phyloP scores from a whole-genome alignment of 345 rosid genomes.

The Ceriops tagal region DNA sequence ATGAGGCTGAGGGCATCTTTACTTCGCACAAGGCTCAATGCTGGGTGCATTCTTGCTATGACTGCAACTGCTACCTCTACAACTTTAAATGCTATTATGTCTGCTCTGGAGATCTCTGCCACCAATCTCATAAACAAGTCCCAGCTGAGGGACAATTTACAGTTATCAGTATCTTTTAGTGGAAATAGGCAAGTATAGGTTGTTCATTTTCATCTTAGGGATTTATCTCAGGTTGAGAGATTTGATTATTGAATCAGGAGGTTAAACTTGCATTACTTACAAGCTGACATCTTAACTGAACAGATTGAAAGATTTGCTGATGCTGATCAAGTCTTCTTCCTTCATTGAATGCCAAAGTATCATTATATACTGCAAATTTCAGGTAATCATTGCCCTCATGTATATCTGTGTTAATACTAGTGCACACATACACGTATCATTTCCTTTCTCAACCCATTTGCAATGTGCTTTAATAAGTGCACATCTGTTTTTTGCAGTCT shows the following conservation, averaged over 20 bases:
- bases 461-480: slow-evolving; percentile 7
- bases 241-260: slow-evolving; percentile 6
- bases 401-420: background rate
- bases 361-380: slow-evolving; percentile 94
- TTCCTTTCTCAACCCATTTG: background rate
- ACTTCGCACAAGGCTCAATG: slow-evolving; percentile 53
- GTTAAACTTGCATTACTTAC: slow-evolving; percentile 12
- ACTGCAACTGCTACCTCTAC: slow-evolving; percentile 87
- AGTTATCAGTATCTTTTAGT: slow-evolving; percentile 70
- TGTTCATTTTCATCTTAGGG: slow-evolving; percentile 2
- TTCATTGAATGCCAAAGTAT: slow-evolving; percentile 65
- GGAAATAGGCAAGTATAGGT: slow-evolving; percentile 60
- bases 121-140: slow-evolving; percentile 70
- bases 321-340: slow-evolving; percentile 62
- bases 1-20: slow-evolving; percentile 91
- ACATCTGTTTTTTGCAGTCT: slow-evolving; percentile 47
- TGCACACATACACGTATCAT: background rate
- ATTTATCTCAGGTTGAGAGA: background rate
- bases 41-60: slow-evolving; percentile 86
- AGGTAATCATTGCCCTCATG: slow-evolving; percentile 38
- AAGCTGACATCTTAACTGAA: slow-evolving; percentile 13
- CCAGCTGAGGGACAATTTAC: slow-evolving; percentile 65
- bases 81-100: slow-evolving; percentile 75
- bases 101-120: slow-evolving; percentile 79
- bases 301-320: slow-evolving; percentile 84